Percentiles rank a stretch among this genome's conserved stretches.
Evolutionary conservation across 2,329 filamentous ascomycete genomes (phyloP).

Genomic region (Penicillium nordicum): DNA sequence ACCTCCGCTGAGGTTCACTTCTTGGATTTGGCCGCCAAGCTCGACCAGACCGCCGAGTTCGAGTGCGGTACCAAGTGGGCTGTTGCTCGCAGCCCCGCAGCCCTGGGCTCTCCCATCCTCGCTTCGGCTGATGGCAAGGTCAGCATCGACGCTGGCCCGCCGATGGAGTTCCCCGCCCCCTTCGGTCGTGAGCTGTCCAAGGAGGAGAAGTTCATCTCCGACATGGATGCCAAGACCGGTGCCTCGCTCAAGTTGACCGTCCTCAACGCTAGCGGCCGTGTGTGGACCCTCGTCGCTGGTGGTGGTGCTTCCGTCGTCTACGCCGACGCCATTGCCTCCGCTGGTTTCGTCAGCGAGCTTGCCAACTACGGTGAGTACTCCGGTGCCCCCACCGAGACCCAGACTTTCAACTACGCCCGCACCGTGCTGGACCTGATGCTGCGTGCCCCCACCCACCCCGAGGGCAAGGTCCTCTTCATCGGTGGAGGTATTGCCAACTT

Average conservation of each 20-base stretch:
- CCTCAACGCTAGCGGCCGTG: slow-evolving; percentile 82
- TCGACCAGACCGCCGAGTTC: slow-evolving; percentile 98
- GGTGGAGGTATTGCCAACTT: slow-evolving; percentile 99
- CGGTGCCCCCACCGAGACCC: slow-evolving; percentile 95
- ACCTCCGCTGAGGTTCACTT: slow-evolving; percentile 96
- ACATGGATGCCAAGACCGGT: slow-evolving; percentile 98
- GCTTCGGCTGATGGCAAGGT: slow-evolving; percentile 68
- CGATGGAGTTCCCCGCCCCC: slow-evolving; percentile 97
- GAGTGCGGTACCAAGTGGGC: slow-evolving; percentile 99
- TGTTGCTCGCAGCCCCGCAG: slow-evolving; percentile 83
- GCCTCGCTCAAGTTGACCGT: slow-evolving; percentile 98
- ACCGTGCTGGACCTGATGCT: slow-evolving; percentile 98
- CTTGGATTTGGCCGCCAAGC: slow-evolving; percentile 96
- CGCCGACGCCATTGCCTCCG: slow-evolving; percentile 94
- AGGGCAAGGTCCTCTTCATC: slow-evolving; percentile 99
- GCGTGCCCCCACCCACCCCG: slow-evolving; percentile 74
- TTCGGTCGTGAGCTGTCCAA: slow-evolving; percentile 98
- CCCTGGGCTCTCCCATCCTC: slow-evolving; percentile 74
- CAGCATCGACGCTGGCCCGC: slow-evolving; percentile 91
- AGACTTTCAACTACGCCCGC: slow-evolving; percentile 98
- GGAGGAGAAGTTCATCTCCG: slow-evolving; percentile 98
- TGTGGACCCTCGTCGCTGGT: slow-evolving; percentile 98
- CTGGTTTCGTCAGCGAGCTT: slow-evolving; percentile 90
- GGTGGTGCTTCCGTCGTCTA: slow-evolving; percentile 99
- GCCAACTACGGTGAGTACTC: slow-evolving; percentile 99